Conservation (phyloP, 169 alveolate species). For the Theileria equi region DNA sequence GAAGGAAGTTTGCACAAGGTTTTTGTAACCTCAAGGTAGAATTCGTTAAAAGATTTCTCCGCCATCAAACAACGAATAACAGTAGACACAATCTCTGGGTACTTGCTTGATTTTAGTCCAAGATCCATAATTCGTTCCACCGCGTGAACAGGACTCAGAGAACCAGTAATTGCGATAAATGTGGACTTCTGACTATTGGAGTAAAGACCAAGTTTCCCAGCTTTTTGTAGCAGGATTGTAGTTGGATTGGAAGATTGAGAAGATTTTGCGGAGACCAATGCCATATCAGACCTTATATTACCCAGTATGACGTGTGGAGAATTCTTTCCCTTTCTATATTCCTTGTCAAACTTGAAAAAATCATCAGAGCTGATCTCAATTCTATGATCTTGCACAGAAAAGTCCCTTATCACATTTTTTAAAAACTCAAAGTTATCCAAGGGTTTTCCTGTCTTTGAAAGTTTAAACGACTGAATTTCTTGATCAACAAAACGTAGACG, state of each 20-base stretch:
- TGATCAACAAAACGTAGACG: background rate
- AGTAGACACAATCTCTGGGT: no score
- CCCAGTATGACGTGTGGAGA: conserved; percentile 6
- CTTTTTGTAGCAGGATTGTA: conserved; percentile 24
- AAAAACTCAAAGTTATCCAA: conserved; percentile 43
- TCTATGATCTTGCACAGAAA: background rate
- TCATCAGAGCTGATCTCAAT: background rate
- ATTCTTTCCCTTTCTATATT: background rate
- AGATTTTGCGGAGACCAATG: background rate
- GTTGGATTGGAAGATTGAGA: conserved; percentile 23
- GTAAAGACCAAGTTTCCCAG: conserved; percentile 13
- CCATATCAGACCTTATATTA: background rate
- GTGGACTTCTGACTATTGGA: conserved; percentile 44
- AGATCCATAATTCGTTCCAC: conserved; percentile 32
- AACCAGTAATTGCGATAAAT: conserved; percentile 37
- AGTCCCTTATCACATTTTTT: conserved; percentile 2
- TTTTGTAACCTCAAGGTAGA: no score
- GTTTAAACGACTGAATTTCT: conserved; percentile 18
- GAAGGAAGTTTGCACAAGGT: no score
- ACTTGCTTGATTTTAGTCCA: conserved; percentile 24
- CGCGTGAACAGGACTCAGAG: conserved; percentile 46
- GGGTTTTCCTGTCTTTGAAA: conserved; percentile 24
- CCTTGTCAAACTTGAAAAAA: conserved; percentile 18
- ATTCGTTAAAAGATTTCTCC: no score
- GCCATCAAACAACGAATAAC: no score